Evolutionary conservation across 108 stramenopile genomes (phyloP), one percentile per base, ranked within the genome.

Genomic region (Seminavis robusta): DNA sequence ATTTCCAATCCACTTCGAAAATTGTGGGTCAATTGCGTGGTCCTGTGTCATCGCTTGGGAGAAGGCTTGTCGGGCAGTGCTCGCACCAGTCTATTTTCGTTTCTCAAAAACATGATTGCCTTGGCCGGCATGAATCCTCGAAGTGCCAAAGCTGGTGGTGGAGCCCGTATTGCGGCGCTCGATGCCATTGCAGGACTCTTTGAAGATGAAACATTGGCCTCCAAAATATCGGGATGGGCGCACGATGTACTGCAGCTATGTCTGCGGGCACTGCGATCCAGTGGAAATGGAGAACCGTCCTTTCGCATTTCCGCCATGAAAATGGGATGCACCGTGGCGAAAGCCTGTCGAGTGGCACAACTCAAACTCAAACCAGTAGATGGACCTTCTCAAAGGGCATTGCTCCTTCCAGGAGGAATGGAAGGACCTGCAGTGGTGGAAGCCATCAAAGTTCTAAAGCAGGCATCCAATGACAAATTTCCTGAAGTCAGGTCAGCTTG

Each of bases 11-110:
- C 90, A 0, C 10, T 92, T 2, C 80, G 86, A 20, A 71, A 66
- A 30, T 29, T 81, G 25, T 92, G 90, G 90, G 86, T 82, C 19
- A 77, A 92, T 34, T 88, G 86, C 53, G 80, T 88, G 1, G 76
- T 85, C 20, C 59, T 86, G 29, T 92, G 90, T 57, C 79, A 88
- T 37, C 47, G 44, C 1, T 54, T 84, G 25, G 90, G 86, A 9
- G 76, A 77, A 15, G 71, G 76, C 16, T 67, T 90, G 20, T 64
- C 80, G 3, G 90, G 90, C 15, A 72, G 67, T 52, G 48, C 76
- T 11, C 65, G 84, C 1, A 88, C 81, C 28, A 78, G 88, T 52
- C 59, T 71, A 6, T 76, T 61, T 47, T 64, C 69, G 2, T 86
- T 86, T 56, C 44, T 88, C 13, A 55, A 67, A 17, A 72, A 77